Conservation (phyloP, 1,139 yeast species). For the Williopsis jadinii region DNA sequence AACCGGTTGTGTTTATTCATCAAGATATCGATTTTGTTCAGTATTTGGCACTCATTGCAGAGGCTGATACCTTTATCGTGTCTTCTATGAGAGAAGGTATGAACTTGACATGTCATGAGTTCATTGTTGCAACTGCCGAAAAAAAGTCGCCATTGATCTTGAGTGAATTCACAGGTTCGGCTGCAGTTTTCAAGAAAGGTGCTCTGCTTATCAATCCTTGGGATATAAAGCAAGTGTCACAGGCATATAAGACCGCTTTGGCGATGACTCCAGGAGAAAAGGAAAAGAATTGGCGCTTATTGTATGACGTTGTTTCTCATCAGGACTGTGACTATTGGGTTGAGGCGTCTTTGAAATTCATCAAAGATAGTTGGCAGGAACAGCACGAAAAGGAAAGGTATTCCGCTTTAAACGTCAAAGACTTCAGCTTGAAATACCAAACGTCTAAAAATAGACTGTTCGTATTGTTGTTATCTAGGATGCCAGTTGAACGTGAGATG, state of each 20-base stretch:
- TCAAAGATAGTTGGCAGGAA: conserved; percentile 54
- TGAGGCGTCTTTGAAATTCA: conserved; percentile 43
- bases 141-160: conserved; percentile 76
- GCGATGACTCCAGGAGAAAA: conserved; percentile 58
- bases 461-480: conserved; percentile 45
- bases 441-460: conserved; percentile 34
- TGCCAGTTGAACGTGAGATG: conserved; percentile 43
- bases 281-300: conserved; percentile 50
- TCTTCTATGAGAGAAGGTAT: conserved; percentile 94
- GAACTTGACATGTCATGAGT: conserved; percentile 94
- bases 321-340: conserved; percentile 81
- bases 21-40: conserved; percentile 88
- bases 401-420: conserved; percentile 33
- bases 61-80: conserved; percentile 83
- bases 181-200: conserved; percentile 64
- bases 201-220: conserved; percentile 87
- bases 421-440: conserved; percentile 29
- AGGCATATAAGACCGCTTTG: conserved; percentile 53
- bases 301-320: conserved; percentile 50
- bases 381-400: conserved; percentile 38
- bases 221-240: conserved; percentile 65
- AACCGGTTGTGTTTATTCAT: conserved; percentile 81
- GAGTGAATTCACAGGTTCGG: conserved; percentile 94
- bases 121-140: conserved; percentile 66
- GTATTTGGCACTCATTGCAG: conserved; percentile 76